Conservation (phyloP, 2,329 filamentous ascomycete genomes). For the Septoria linicola region DNA sequence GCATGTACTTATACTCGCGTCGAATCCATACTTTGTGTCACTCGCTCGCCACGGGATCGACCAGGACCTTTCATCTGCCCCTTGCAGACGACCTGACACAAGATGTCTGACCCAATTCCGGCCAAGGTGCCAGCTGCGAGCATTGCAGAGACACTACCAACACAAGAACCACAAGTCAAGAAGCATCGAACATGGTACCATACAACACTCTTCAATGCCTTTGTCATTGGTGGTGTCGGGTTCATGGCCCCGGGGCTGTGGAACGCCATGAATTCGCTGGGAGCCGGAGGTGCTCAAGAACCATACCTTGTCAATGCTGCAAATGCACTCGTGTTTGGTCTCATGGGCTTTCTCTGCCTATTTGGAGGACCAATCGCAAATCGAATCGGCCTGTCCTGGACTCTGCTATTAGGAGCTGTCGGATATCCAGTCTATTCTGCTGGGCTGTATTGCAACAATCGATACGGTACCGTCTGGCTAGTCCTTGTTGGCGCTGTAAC, state of each 20-base stretch:
- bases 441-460: conserved; percentile 52
- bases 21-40: not conserved
- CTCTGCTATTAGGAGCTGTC: conserved; percentile 47
- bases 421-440: conserved; percentile 53
- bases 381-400: conserved; percentile 50
- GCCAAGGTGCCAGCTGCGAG: conserved; percentile 12
- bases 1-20: conserved; percentile 7
- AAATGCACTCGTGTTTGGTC: conserved; percentile 52
- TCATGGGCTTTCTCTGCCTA: conserved; percentile 50
- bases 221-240: conserved; percentile 54
- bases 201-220: conserved; percentile 55
- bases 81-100: not conserved
- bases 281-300: conserved; percentile 54
- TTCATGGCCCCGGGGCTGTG: conserved; percentile 54
- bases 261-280: conserved; percentile 57
- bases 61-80: not conserved
- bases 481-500: conserved; percentile 51
- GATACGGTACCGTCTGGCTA: conserved; percentile 54
- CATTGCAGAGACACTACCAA: conserved; percentile 12
- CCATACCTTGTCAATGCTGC: conserved; percentile 55
- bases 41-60: not conserved
- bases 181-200: conserved; percentile 47
- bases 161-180: conserved; percentile 4
- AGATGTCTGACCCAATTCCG: conserved; percentile 10
- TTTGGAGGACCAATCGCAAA: conserved; percentile 52